Evolutionary conservation across 2,329 filamentous ascomycete genomes (phyloP).

Genomic region (Fusarium pseudograminearum): DNA sequence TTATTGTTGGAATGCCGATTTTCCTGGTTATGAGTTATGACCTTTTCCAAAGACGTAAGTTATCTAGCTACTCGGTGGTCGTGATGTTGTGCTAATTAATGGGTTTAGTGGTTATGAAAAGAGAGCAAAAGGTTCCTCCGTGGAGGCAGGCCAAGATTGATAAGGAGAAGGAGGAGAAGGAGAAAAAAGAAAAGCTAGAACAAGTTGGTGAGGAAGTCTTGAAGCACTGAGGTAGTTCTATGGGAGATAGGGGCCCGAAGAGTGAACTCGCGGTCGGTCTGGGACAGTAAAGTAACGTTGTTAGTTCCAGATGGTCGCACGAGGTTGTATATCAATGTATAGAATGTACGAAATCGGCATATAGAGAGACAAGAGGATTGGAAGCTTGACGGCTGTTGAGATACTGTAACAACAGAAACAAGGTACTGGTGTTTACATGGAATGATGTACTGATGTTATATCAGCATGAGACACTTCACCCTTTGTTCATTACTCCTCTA

Average conservation of each 20-base stretch:
- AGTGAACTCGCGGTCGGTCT: no score
- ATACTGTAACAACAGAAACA: neutral
- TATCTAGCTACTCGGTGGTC: fast-evolving
- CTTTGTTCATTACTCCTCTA: neutral
- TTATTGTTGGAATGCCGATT: slow-evolving; percentile 66
- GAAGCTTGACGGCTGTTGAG: neutral
- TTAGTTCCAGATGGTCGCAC: fast-evolving
- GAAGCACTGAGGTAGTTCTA: neutral
- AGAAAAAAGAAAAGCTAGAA: neutral
- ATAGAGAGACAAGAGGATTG: neutral
- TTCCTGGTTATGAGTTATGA: slow-evolving; percentile 67
- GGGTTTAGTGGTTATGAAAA: slow-evolving; percentile 49
- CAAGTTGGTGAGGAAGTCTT: neutral
- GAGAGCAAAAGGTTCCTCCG: slow-evolving; percentile 45
- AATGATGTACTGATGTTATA: neutral
- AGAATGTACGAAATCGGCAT: neutral
- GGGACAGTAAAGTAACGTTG: neutral
- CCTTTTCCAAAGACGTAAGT: slow-evolving; percentile 64
- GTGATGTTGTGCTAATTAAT: neutral
- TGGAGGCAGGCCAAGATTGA: slow-evolving; percentile 17
- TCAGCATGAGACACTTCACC: neutral
- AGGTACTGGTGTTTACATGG: neutral
- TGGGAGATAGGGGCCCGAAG: neutral
- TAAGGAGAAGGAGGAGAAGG: slow-evolving; percentile 6
- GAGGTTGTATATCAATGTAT: slow-evolving; percentile 2